Base-by-base conservation (phyloP, 2,329 filamentous ascomycete species). In the Hysterium pulicare region DNA sequence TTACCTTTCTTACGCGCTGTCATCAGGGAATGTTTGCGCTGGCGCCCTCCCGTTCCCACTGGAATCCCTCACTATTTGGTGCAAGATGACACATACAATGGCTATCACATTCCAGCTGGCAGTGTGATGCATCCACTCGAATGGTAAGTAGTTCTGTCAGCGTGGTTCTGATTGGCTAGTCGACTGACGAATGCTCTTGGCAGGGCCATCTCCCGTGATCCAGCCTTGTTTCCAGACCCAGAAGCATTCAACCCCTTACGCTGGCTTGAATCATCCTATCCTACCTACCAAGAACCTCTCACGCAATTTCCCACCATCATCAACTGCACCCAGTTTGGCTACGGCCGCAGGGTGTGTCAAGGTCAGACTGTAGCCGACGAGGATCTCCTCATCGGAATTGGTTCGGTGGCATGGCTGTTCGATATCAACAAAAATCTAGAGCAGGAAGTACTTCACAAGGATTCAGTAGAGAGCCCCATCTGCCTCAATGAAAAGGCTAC, bases 81-180 rank as follows among this genome's bases (percentile, higher is more conserved):
- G 1, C 59, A 73, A 35, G 78, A 82, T 37, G 79, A 83, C 42
- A 64, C 73, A 9, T 83, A 82, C 53, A 66, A 75, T 16, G 78
- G 72, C 24, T 76, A 78, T 59, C 71, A 73, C 44, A 80, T 83
- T 38, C 78, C 77, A 8, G 74, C 72, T n/a, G 79, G 78, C 2
- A 70, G 68, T 38, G 66, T 66, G 5, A 64, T 72, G 40, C 69
- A 72, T 44, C 64, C 69, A 4, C 59, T 70, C 20, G 68, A 71
- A 49, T 72, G 69, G 69, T 69, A 50, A 60, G 62, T 50, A 26
- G 19, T 30, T 33, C 3, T 9, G 21, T 31, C 33, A 16, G n/a
- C 19, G 23, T 21, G 13, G 4, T 39, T 21, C 5, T 20, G 17
- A 17, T 5, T 33, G 16, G 26, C 10, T 4, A 10, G 5, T 26